Base-by-base conservation (phyloP, 1,139 yeast genomes). In the Pichia sp. region DNA sequence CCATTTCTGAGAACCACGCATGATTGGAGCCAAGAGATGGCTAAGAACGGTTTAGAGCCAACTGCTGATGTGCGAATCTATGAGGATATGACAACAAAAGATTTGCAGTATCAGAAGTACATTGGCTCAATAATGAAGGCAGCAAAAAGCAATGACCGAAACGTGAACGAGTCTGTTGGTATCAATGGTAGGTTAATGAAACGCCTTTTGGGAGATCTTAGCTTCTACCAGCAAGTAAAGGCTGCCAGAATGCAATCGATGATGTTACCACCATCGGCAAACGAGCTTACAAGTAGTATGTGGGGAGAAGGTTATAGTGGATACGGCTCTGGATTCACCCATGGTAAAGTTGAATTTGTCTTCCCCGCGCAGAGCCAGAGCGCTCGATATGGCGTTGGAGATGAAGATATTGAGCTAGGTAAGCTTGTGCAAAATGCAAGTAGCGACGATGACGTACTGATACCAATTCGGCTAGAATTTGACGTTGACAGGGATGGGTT, bases 281-380 rank as follows among this genome's bases (percentile, higher is more conserved):
- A 41, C 65, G 61, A 39, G 54, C 55, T 66, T 29, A 64, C 80
- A 0, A 78, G 79, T 45, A 79, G 87, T 45, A 78, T 88, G 22
- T 91, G 95, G 87, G 94, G 95, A 16, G 91, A 83, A 52, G 98
- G 97, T 1, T 91, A 86, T 56, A 79, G 81, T 47, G 97, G 97
- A 0, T 88, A 87, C 55, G 97, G 96, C 3, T 88, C 91, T 58
- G 94, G 96, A 1, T 72, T 80, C 51, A 83, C 94, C 8, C 84
- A 84, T 46, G 68, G 73, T 22, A 49, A 49, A 29, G 79, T 94
- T 6, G 74, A 75, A 36, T 68, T 88, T 23, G 58, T 80, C 8
- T 62, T 77, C 32, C 91, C 91, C 2, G 62, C 62, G 27, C 64
- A 72, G 34, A 63, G 13, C 6, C 28, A 28, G 14, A 22, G 21